Evolutionary conservation across 192 early-diverging fungal genomes (phyloP).

Genomic region (Rhizophlyctis rosea): DNA sequence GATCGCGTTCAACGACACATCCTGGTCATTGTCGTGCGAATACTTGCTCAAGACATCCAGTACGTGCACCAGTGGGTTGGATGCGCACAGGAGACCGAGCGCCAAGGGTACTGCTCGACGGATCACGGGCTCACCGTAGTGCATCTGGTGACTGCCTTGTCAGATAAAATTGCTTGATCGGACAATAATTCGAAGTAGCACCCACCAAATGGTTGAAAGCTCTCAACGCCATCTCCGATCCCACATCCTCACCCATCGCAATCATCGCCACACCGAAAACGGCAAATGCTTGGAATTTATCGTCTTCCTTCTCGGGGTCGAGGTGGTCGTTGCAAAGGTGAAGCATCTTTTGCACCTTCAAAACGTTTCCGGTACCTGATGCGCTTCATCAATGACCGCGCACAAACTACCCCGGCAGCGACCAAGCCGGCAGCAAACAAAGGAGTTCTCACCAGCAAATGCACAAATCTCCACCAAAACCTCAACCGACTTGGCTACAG

Average conservation of each 20-base stretch:
- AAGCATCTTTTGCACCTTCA: constrained; percentile 95
- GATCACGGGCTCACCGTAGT: constrained; percentile 96
- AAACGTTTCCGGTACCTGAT: constrained; percentile 93
- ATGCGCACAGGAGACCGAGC: constrained; percentile 90
- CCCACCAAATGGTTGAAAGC: constrained; percentile 89
- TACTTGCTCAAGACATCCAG: constrained; percentile 96
- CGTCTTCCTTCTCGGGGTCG: constrained; percentile 81
- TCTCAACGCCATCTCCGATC: constrained; percentile 92
- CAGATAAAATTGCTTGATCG: no score
- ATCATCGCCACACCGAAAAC: constrained; percentile 94
- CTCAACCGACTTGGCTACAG: constrained; percentile 82
- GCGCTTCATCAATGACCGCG: constrained; percentile 13
- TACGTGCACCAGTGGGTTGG: constrained; percentile 89
- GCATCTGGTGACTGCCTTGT: constrained; percentile 89
- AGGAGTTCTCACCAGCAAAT: constrained; percentile 63
- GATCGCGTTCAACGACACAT: constrained; percentile 92
- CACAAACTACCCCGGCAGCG: not conserved
- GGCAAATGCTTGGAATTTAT: constrained; percentile 88
- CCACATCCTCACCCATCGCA: constrained; percentile 96
- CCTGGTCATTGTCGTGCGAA: constrained; percentile 96
- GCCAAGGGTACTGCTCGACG: constrained; percentile 92
- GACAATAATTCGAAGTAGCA: no score
- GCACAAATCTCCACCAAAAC: constrained; percentile 87
- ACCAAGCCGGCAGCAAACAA: constrained; percentile 4
- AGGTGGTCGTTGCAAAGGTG: constrained; percentile 94